These are phyloP conservation scores for Magnaporthiopsis rhizophila DNA, from an alignment of 2,329 filamentous ascomycete species.

Conservation along the genomic window DNA sequence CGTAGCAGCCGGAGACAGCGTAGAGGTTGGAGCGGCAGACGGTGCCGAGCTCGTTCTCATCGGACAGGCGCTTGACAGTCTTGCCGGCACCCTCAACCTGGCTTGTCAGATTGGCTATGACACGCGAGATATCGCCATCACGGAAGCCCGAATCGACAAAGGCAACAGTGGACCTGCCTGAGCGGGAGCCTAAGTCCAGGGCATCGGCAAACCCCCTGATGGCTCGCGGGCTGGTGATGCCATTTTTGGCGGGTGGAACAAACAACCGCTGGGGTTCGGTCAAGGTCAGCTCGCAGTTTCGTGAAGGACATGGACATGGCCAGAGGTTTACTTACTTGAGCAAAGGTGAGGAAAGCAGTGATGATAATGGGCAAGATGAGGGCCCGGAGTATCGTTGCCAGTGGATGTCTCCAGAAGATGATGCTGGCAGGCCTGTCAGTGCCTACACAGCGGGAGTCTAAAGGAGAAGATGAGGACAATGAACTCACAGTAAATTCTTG, in stretches of 20 bases:
- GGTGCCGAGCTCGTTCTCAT: conserved; percentile 21
- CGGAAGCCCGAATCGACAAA: conserved; percentile 69
- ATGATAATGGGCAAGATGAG: conserved; percentile 52
- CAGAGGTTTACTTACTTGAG: conserved; percentile 21
- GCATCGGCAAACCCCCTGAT: conserved; percentile 59
- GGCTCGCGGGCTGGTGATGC: conserved; percentile 55
- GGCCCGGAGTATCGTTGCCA: conserved; percentile 46
- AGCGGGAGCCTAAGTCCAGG: conserved; percentile 44
- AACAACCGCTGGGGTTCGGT: conserved; percentile 60
- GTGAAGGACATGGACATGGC: too few relatives aligned
- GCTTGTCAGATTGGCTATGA: conserved; percentile 57
- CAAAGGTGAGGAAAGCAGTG: conserved; percentile 56
- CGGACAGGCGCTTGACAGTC: conserved; percentile 20
- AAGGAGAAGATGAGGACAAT: too few relatives aligned
- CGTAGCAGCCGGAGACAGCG: conserved; percentile 65
- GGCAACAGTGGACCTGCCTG: conserved; percentile 59
- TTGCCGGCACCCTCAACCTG: conserved; percentile 49
- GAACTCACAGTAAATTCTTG: conserved; percentile 46
- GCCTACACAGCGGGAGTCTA: too few relatives aligned
- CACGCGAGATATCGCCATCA: conserved; percentile 62
- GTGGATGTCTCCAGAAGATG: conserved; percentile 43
- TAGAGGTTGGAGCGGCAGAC: conserved; percentile 51
- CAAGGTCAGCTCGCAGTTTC: too few relatives aligned
- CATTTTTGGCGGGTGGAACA: conserved; percentile 66
- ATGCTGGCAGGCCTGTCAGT: conserved; percentile 22